Evolutionary conservation across 179 eudicot species (phyloP), one percentile per base, ranked within the genome.

Genomic region (Spinacia oleracea): DNA sequence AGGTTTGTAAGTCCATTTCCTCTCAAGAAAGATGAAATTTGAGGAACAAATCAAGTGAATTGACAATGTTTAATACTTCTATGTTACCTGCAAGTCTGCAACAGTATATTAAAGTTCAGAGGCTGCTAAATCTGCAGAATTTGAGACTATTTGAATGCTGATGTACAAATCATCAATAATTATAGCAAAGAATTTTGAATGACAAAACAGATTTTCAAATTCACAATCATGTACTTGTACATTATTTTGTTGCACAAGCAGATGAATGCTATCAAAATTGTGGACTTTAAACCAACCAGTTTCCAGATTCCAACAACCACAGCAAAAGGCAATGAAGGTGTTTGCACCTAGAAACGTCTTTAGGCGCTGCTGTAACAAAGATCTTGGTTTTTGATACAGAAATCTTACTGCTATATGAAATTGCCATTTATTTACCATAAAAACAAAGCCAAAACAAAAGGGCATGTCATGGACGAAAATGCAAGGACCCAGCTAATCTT

Each of bases 1-100:
- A 79, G 97, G 83, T n/a, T 91, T 76, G 68, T 96, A 58, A 94
- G 94, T 64, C 95, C 98, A 56, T 96, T 90, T 83, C 98, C 98
- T 23, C 88, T 89, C 74, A 84, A 50, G 63, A 79, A 77, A 78
- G 74, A 76, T 63, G 81, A 27, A 76, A 77, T 53, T 74, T 69
- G 75, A 55, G 38, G 34, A 38, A 51, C 29, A 32, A 21, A 50
- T 51, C 6, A 4, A 72, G 16, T 40, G 35, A 64, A 34, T 69
- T 18, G 11, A 9, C 38, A 34, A 23, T 58, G 38, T n/a, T 42
- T 3, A 8, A 43, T 0, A 62, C 38, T 48, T 29, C 20, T n/a
- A 7, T 46, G 43, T 5, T 15, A 15, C 18, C n/a, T 8, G 43
- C 18, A 51, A 18, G 6, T 9, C n/a, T 8, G 43, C 18, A 51